These are phyloP conservation scores for Verbascum thapsus DNA, from an alignment of 257 asterid species.

Conservation along the genomic window DNA sequence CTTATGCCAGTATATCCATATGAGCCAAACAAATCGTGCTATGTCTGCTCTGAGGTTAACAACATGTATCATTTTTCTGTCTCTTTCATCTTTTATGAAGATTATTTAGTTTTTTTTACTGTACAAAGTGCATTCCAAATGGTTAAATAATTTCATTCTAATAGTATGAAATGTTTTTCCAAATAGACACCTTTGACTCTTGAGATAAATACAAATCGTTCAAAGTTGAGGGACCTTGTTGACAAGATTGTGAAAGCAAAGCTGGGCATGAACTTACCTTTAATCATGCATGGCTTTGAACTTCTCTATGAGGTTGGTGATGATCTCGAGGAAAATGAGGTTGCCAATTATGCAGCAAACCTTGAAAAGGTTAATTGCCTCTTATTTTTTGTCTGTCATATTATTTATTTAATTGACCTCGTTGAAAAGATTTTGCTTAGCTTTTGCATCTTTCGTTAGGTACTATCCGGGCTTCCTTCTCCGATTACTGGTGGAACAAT, in stretches of 20 bases:
- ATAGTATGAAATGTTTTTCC: slow-evolving; percentile 32
- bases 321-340: slow-evolving; percentile 89
- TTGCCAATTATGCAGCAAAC: slow-evolving; percentile 82
- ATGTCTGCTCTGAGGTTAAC: slow-evolving; percentile 99
- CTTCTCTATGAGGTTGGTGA: slow-evolving; percentile 98
- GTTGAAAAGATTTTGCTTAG: slow-evolving; percentile 19
- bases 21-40: slow-evolving; percentile 87
- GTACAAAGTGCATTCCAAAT: background rate
- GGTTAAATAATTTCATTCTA: slow-evolving; percentile 20
- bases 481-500: slow-evolving; percentile 82
- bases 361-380: slow-evolving; percentile 74
- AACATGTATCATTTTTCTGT: slow-evolving; percentile 27
- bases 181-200: slow-evolving; percentile 87
- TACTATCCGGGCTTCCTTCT: slow-evolving; percentile 81
- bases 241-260: slow-evolving; percentile 86
- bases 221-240: slow-evolving; percentile 89
- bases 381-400: background rate
- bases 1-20: slow-evolving; percentile 96
- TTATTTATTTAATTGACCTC: background rate
- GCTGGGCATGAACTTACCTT: slow-evolving; percentile 89
- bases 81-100: background rate
- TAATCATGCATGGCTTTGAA: slow-evolving; percentile 82
- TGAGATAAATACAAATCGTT: slow-evolving; percentile 70
- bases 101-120: background rate
- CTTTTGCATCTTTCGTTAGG: slow-evolving; percentile 46